Evolutionary conservation across 306 rosid genomes (phyloP).

Genomic region (Vigna unguiculata): DNA sequence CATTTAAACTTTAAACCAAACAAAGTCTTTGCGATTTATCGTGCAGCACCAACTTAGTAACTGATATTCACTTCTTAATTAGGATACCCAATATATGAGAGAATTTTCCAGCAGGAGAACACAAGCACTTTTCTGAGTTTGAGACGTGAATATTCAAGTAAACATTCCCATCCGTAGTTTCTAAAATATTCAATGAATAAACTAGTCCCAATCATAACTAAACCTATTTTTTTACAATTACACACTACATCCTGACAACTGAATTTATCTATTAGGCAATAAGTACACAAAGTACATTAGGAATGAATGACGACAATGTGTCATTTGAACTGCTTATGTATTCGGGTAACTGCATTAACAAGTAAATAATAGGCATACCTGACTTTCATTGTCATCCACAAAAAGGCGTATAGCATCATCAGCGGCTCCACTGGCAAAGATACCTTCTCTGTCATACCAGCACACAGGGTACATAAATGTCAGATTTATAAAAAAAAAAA

Average conservation of each 20-base stretch:
- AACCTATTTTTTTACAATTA: slow-evolving; percentile 11
- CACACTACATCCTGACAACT: slow-evolving; percentile 1
- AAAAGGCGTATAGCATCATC: slow-evolving; percentile 86
- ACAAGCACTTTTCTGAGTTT: background rate
- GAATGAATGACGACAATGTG: slow-evolving; percentile 2
- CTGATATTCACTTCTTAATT: background rate
- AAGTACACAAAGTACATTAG: slow-evolving; percentile 7
- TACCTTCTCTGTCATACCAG: slow-evolving; percentile 71
- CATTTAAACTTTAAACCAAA: background rate
- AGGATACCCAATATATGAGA: background rate
- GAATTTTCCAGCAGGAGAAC: slow-evolving; percentile 5
- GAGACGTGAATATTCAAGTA: slow-evolving; percentile 9
- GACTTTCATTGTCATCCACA: slow-evolving; percentile 65
- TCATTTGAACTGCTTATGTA: slow-evolving; percentile 19
- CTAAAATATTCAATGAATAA: slow-evolving; percentile 20
- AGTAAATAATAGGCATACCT: slow-evolving; percentile 52
- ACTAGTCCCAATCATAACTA: slow-evolving; percentile 12
- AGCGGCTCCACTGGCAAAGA: slow-evolving; percentile 97
- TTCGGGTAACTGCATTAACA: slow-evolving; percentile 9
- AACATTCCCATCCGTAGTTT: slow-evolving; percentile 31
- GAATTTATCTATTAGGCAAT: slow-evolving; percentile 25
- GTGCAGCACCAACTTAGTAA: background rate
- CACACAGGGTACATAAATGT: slow-evolving; percentile 41
- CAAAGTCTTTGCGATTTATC: background rate
- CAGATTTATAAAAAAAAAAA: slow-evolving; percentile 7